Conservation (phyloP, 257 asterid genomes). For the Salvia hispanica region DNA sequence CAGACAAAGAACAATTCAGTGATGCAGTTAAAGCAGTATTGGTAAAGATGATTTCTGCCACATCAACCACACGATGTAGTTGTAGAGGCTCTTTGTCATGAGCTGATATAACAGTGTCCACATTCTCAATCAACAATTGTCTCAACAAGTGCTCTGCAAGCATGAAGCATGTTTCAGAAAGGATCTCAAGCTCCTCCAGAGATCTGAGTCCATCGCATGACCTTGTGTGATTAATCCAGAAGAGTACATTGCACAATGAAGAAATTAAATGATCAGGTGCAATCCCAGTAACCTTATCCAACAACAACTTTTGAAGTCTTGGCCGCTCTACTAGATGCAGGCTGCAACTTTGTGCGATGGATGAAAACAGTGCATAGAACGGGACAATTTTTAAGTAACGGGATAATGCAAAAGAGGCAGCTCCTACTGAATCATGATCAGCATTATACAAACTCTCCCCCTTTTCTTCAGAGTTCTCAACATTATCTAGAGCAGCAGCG, state of each 20-base stretch:
- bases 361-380: conserved; percentile 67
- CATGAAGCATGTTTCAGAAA: conserved; percentile 54
- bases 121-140: conserved; percentile 49
- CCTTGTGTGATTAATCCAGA: conserved; percentile 60
- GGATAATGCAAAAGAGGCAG: conserved; percentile 65
- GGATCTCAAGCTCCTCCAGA: conserved; percentile 51
- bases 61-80: conserved; percentile 47
- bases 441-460: conserved; percentile 29
- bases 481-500: conserved; percentile 52
- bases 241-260: conserved; percentile 66
- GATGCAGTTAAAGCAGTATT: conserved; percentile 65
- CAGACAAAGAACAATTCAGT: conserved; percentile 57
- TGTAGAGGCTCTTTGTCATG: conserved; percentile 35
- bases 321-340: conserved; percentile 44
- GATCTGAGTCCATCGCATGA: conserved; percentile 42
- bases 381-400: conserved; percentile 57
- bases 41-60: conserved; percentile 58
- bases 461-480: conserved; percentile 40
- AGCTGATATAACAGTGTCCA: conserved; percentile 35
- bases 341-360: conserved; percentile 48
- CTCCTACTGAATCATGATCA: conserved; percentile 43
- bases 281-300: conserved; percentile 59
- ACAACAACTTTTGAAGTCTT: conserved; percentile 55
- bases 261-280: conserved; percentile 65
- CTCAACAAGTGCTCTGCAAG: conserved; percentile 60